Base-by-base conservation (phyloP, 1,284 basidiomycete genomes). In the Singerocomus rubriflavus region DNA sequence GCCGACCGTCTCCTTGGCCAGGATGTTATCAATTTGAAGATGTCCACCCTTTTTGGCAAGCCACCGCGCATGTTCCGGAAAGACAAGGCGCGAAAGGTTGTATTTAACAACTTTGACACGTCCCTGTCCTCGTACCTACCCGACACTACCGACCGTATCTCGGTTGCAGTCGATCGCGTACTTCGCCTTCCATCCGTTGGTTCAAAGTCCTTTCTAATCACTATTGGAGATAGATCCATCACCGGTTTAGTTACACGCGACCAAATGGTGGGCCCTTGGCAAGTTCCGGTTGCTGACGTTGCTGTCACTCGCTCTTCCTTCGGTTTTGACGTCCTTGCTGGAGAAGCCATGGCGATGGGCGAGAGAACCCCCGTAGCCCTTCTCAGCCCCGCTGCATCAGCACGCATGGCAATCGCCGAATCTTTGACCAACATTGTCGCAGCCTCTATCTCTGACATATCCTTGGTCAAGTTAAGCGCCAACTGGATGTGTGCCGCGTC, bases 401-500 rank as follows among this genome's bases (percentile, higher is more conserved):
- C 94, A 1, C 84, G 93, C 36, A 96, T 99, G 88, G 96, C 96
- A 25, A 88, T 99, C 34, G 95, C 84, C 14, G 97, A 99, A 70
- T 81, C 96, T 4, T 78, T 99, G 46, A 94, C 89, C 56, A 99
- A 99, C 70, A 78, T 99, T 48, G 84, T 82, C 0, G 95, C 97
- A 10, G 85, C 95, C 3, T 81, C 82, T 44, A 74, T 96, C 48
- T 81, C 81, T 11, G 79, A 81, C 36, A 74, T 98, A 13, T 76
- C 79, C 5, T 77, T 79, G 50, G 84, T 98, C 65, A 99, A 99
- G 74, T 79, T 99, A 16, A 94, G 91, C 58, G 96, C 96, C 48
- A 99, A 99, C 71, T 99, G 97, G 97, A 99, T 99, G 97, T 94
- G 91, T 55, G 93, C 95, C 1, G 93, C 96, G 2, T 85, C 84